phyloP scores from a whole-genome alignment of 2,329 filamentous ascomycete genomes.

The Nemania diffusa region DNA sequence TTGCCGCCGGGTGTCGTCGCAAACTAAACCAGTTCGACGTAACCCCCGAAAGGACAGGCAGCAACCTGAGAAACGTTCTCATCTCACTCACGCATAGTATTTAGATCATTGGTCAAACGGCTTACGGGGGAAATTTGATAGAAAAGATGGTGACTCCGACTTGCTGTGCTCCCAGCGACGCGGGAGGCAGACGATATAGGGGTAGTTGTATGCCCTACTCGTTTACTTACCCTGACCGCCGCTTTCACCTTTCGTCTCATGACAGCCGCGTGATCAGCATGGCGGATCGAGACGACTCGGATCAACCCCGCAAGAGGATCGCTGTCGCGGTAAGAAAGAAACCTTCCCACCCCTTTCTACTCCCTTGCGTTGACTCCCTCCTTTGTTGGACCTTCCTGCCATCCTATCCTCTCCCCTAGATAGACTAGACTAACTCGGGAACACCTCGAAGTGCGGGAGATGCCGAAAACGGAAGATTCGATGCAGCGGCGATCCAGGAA shows the following conservation, averaged over 20 bases:
- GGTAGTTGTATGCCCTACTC: conserved; percentile 53
- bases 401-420: no score
- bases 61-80: conserved; percentile 39
- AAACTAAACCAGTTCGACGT: conserved; percentile 43
- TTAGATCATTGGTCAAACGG: conserved; percentile 37
- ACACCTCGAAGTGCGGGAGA: conserved; percentile 75
- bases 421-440: conserved; percentile 37
- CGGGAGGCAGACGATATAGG: conserved; percentile 53
- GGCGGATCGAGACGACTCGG: conserved; percentile 56
- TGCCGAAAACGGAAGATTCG: conserved; percentile 95
- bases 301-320: conserved; percentile 66
- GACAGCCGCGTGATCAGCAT: conserved; percentile 53
- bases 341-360: neutral
- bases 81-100: conserved; percentile 21
- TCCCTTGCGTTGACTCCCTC: neutral
- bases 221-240: conserved; percentile 52
- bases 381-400: conserved; percentile 8
- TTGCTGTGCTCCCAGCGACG: conserved; percentile 52
- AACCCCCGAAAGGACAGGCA: conserved; percentile 39
- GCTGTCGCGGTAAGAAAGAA: conserved; percentile 65
- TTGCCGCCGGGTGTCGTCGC: conserved; percentile 41
- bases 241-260: conserved; percentile 52
- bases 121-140: conserved; percentile 19
- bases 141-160: conserved; percentile 57
- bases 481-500: conserved; percentile 85